Evolutionary conservation across 1,284 basidiomycete genomes (phyloP).

Genomic region (Ustilago crameri): DNA sequence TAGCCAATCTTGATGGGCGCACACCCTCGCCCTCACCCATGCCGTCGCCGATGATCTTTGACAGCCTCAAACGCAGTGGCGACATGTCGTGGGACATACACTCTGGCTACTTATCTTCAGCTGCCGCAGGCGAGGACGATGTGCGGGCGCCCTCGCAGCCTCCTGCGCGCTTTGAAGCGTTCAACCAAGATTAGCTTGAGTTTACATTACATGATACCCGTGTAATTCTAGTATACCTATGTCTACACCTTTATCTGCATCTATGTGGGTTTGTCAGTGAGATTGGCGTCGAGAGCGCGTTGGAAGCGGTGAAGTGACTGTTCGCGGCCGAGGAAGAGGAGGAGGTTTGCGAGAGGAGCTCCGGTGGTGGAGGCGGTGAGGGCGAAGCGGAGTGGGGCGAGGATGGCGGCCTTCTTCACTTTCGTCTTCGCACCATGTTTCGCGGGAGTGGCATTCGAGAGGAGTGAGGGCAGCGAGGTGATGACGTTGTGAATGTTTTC

Average conservation of each 20-base stretch:
- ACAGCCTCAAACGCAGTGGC: not conserved
- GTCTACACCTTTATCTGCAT: too few relatives aligned
- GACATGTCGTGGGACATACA: conserved; percentile 5
- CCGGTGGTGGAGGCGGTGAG: conserved; percentile 31
- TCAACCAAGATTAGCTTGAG: too few relatives aligned
- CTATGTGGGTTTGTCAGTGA: not conserved
- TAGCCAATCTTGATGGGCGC: conserved; percentile 21
- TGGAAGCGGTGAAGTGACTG: conserved; percentile 13
- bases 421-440: conserved; percentile 13
- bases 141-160: too few relatives aligned
- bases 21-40: too few relatives aligned
- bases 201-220: too few relatives aligned
- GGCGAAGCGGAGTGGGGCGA: conserved; percentile 41
- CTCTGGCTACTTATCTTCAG: not conserved
- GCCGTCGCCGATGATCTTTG: conserved; percentile 18
- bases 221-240: too few relatives aligned
- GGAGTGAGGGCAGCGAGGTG: conserved; percentile 14
- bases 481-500: conserved; percentile 26
- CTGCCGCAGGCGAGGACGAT: too few relatives aligned
- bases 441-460: conserved; percentile 9
- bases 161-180: too few relatives aligned
- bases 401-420: conserved; percentile 38
- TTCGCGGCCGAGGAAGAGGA: conserved; percentile 29
- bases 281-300: conserved; percentile 10
- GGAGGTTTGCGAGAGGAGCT: conserved; percentile 37